Conservation (phyloP, 257 asterid genomes). For the Henckelia pumila region DNA sequence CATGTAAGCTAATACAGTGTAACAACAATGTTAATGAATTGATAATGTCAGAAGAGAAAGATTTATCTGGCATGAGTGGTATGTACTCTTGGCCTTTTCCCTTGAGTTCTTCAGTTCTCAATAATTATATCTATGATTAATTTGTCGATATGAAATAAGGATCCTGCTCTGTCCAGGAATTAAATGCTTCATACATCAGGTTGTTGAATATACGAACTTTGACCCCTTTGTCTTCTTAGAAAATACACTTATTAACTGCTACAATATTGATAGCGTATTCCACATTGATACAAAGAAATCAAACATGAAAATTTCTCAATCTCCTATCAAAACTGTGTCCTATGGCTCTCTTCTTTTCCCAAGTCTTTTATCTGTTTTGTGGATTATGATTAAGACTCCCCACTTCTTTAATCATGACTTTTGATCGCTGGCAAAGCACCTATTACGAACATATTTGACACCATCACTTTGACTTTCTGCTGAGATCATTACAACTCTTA, state of each 20-base stretch:
- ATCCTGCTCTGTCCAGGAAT: background rate
- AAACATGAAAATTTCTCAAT: background rate
- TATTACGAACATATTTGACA: too few species aligned
- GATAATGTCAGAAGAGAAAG: constrained; percentile 2
- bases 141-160: background rate
- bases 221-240: background rate
- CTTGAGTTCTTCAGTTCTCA: background rate
- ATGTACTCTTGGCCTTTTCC: background rate
- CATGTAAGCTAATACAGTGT: background rate
- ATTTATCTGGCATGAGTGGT: constrained; percentile 15
- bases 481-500: background rate
- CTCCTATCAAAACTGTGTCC: background rate
- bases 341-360: background rate
- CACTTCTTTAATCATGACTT: background rate
- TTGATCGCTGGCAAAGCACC: background rate
- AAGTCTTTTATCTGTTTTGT: background rate
- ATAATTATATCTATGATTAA: too few species aligned
- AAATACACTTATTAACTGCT: background rate
- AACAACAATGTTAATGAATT: background rate
- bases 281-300: background rate
- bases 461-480: background rate
- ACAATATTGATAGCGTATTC: too few species aligned
- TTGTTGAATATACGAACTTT: background rate
- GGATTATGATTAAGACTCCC: background rate
- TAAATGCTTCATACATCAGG: background rate